Evolutionary conservation across 495 filamentous ascomycete genomes (phyloP).

Genomic region (Penicillium herquei): DNA sequence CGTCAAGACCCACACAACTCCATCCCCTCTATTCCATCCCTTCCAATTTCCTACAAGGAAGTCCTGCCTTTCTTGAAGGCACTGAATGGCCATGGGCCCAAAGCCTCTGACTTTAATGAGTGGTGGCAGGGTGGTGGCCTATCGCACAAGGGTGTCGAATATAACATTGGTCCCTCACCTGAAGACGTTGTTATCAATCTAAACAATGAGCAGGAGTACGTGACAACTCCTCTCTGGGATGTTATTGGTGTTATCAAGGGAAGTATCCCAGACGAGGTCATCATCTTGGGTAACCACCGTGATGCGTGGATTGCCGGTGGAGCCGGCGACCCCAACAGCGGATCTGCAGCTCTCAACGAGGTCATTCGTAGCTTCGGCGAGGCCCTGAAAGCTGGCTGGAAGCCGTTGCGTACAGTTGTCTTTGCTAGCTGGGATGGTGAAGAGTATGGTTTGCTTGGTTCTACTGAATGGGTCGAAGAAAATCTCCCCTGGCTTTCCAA

Average conservation of each 20-base stretch:
- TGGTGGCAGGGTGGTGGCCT: slow-evolving; percentile 74
- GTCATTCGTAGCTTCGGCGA: slow-evolving; percentile 79
- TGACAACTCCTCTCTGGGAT: slow-evolving; percentile 88
- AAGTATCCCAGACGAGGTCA: slow-evolving; percentile 79
- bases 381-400: slow-evolving; percentile 74
- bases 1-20: slow-evolving; percentile 64
- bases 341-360: slow-evolving; percentile 87
- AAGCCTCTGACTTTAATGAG: slow-evolving; percentile 71
- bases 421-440: slow-evolving; percentile 46
- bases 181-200: slow-evolving; percentile 74
- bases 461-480: slow-evolving; percentile 77
- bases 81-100: slow-evolving; percentile 83
- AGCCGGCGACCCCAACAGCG: slow-evolving; percentile 80
- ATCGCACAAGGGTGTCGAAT: slow-evolving; percentile 78
- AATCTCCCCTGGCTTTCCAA: slow-evolving; percentile 79
- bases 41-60: slow-evolving; percentile 88
- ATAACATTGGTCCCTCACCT: slow-evolving; percentile 88
- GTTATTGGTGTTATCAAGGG: slow-evolving; percentile 94
- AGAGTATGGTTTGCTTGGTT: slow-evolving; percentile 70
- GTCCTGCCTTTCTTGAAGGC: slow-evolving; percentile 82
- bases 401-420: slow-evolving; percentile 67
- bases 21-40: slow-evolving; percentile 83
- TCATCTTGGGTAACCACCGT: slow-evolving; percentile 92
- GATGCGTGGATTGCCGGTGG: slow-evolving; percentile 94
- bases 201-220: slow-evolving; percentile 84